These are phyloP conservation scores for Spergularia bocconei DNA, from an alignment of 148 eudicot genomes.

Conservation along the genomic window DNA sequence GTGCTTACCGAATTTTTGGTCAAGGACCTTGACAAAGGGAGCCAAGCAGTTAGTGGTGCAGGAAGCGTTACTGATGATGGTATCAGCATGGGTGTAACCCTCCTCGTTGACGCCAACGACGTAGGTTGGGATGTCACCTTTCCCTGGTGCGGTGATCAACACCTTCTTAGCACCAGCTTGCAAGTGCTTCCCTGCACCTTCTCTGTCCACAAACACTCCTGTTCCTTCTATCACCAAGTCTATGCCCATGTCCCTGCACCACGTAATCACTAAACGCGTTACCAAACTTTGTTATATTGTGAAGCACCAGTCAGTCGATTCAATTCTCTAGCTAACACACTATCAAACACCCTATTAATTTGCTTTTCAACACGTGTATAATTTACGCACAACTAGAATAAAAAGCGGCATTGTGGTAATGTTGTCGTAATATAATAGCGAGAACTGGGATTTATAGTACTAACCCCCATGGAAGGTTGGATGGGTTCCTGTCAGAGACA, in stretches of 20 bases:
- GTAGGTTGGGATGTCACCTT: conserved; percentile 95
- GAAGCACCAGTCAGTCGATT: no score
- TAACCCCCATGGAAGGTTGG: conserved; percentile 89
- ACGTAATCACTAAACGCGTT: neutral
- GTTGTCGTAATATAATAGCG: neutral
- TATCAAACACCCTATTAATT: no score
- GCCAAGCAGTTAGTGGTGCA: conserved; percentile 99
- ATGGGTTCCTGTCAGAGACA: conserved; percentile 82
- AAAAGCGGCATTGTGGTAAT: no score
- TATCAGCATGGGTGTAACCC: conserved; percentile 44
- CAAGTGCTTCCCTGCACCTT: conserved; percentile 94
- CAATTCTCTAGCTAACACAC: no score
- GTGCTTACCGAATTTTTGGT: conserved; percentile 74
- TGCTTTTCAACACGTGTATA: no score
- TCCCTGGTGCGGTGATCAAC: conserved; percentile 93
- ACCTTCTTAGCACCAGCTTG: conserved; percentile 95
- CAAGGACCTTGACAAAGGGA: conserved; percentile 96
- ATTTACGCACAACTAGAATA: no score
- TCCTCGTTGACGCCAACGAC: conserved; percentile 92
- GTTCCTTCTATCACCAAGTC: conserved; percentile 98
- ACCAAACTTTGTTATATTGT: neutral
- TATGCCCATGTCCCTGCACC: conserved; percentile 65
- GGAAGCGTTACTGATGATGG: conserved; percentile 94
- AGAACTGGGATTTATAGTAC: neutral
- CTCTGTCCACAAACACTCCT: conserved; percentile 97